Evolutionary conservation across 352 stramenopile genomes (phyloP), one percentile per base, ranked within the genome.

Genomic region (Peronospora tabacina): DNA sequence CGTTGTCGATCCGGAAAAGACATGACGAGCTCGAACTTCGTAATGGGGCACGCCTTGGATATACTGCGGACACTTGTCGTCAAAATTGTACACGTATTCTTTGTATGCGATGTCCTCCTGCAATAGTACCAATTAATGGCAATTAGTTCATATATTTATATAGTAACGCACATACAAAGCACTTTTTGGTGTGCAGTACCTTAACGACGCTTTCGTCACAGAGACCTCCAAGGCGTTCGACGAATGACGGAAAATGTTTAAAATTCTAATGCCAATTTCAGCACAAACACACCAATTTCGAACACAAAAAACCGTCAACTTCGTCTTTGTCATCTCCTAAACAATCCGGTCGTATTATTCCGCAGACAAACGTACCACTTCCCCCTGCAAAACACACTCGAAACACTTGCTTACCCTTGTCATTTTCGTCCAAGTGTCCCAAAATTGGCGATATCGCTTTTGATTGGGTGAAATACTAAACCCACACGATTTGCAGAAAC

Each of bases 81-180:
- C 81, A 49, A 92, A 90, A 59, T 90, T 90, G 73, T 89, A 92
- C 20, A 92, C 78, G 58, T 92, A 92, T 50, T 92, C 81, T 57
- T 92, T 92, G 73, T 82, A 92, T 50, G 80, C 79, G 20, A 92
- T 90, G 28, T 92, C 75, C 52, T 92, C 81, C 74, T 87, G 44
- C 11, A 19, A 10, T 2, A 39, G 8, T 8, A 28, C 12, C 43
- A 19, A 29, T 26, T 26, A 26, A 26, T 26, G 15, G 7, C 16
- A 51, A 33, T 13, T 10, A 16, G 9, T 44, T 41, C 39, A 24
- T 5, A 15, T 12, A 4, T 17, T 1, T 2, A 28, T 22, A 13
- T 5, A 15, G 19, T 13, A 6, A n/a, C 8, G 24, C 6, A 8
- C 22, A 8, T 5, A 32, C 20, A 26, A 0, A 26, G 5, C 0